phyloP scores from a whole-genome alignment of 2,329 filamentous ascomycete species.

The Emydomyces testavorans region DNA sequence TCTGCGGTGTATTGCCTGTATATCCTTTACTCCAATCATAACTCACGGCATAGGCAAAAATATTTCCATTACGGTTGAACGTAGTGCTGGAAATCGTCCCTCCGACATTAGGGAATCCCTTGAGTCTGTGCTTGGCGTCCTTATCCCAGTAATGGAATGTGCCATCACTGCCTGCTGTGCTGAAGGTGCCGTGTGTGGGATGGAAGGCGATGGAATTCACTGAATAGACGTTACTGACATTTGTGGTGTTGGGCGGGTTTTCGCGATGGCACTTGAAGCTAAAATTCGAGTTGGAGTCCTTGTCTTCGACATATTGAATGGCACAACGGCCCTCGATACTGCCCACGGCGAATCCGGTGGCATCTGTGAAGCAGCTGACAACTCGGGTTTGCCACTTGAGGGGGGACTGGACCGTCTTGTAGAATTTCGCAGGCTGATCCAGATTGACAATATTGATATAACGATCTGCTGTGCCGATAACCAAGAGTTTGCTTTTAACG shows the following conservation, averaged over 20 bases:
- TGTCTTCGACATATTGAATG: conserved; percentile 97
- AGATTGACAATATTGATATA: conserved; percentile 95
- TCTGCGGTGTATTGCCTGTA: conserved; percentile 60
- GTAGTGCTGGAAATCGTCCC: conserved; percentile 81
- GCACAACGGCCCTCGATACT: conserved; percentile 95
- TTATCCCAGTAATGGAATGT: conserved; percentile 76
- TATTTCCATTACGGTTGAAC: conserved; percentile 77
- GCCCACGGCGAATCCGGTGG: conserved; percentile 83
- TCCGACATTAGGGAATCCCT: conserved; percentile 74
- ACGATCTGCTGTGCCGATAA: conserved; percentile 84
- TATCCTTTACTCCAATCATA: conserved; percentile 99
- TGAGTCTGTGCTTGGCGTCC: conserved; percentile 75
- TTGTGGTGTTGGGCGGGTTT: conserved; percentile 49
- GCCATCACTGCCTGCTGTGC: conserved; percentile 85
- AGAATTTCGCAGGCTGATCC: conserved; percentile 75
- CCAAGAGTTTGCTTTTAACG: conserved; percentile 73
- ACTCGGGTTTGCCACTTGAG: conserved; percentile 97
- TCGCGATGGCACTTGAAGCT: conserved; percentile 98
- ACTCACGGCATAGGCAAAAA: conserved; percentile 80
- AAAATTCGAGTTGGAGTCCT: conserved; percentile 84
- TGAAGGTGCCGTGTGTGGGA: conserved; percentile 93
- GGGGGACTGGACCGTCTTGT: conserved; percentile 91
- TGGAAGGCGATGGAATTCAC: conserved; percentile 98
- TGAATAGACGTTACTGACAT: conserved; percentile 78
- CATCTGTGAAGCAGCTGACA: conserved; percentile 88